Base-by-base conservation (phyloP, 2,329 filamentous ascomycete genomes). In the Alternaria brassicae region DNA sequence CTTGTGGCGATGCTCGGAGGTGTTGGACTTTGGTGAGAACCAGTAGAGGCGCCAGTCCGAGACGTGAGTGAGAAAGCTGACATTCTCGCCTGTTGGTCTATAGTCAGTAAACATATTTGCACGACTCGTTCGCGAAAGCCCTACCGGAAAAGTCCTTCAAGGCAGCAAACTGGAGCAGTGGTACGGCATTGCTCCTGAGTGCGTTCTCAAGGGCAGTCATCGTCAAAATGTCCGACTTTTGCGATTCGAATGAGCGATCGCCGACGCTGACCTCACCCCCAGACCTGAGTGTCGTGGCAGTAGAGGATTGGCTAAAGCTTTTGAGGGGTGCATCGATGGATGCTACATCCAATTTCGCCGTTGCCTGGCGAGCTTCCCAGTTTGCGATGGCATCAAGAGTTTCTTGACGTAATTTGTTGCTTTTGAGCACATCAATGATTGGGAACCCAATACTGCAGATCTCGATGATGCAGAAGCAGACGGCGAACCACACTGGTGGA, bases 181-280 rank as follows among this genome's bases (percentile, higher is more conserved):
- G 74, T 25, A 69, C 54, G 17, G 74, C 63, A 15, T 76, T 75
- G 5, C 66, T 70, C 7, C 69, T 56, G 13, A 77, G 62, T 19
- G 74, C 70, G 34, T 74, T 74, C 47, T 76, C 74, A 4, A 76
- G 56, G 5, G 72, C 72, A 15, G 64, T 68, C 74, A 77, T 76
- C 12, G 72, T 77, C 45, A 73, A 63, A 61, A 77, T 72, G 25
- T 71, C 72, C 3, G 69, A 73, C 44, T 69, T 72, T 4, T 65
- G 65, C 8, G 71, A 72, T n/a, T 74, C 71, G 23, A 71, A 47
- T 1, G 72, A 72, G 9, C 52, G 49, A 21, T 60, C 70, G 44
- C 54, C 56, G 37, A 62, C 7, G 10, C 58, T 65, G 15, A 56
- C 19, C 15, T 60, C 63, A 2, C 56, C 58, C 6, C 37, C 50